Evolutionary conservation across 2,329 filamentous ascomycete genomes (phyloP).

Genomic region (Aspergillus neoniger): DNA sequence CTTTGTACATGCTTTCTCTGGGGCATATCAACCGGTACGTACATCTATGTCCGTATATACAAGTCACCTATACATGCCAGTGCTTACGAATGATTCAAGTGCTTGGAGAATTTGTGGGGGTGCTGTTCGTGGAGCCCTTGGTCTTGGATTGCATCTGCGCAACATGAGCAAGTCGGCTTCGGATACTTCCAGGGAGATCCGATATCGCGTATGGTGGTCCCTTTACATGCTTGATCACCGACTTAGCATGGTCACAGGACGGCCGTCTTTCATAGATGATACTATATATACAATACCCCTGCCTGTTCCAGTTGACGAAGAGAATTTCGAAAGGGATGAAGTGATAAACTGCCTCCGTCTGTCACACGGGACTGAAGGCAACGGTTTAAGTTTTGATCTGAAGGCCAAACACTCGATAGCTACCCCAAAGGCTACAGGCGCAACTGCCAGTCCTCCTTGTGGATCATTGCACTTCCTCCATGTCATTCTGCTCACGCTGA

Average conservation of each 20-base stretch:
- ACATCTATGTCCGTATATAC: background rate
- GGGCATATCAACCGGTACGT: conserved; percentile 48
- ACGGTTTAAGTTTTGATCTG: conserved; percentile 21
- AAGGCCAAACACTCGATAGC: conserved; percentile 21
- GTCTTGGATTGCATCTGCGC: conserved; percentile 46
- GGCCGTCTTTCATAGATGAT: conserved; percentile 46
- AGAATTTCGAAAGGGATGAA: conserved; percentile 40
- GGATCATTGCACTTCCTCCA: conserved; percentile 46
- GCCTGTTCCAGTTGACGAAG: conserved; percentile 45
- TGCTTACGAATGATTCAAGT: conserved; percentile 26
- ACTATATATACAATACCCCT: conserved; percentile 45
- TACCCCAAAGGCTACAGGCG: conserved; percentile 13
- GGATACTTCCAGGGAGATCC: conserved; percentile 45
- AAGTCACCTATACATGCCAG: background rate
- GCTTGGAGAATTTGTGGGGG: conserved; percentile 47
- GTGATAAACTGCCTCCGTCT: conserved; percentile 32
- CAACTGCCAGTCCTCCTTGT: conserved; percentile 34
- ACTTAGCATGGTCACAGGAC: conserved; percentile 47
- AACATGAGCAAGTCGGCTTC: conserved; percentile 41
- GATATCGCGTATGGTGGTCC: conserved; percentile 50
- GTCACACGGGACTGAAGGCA: conserved; percentile 23
- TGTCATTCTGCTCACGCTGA: conserved; percentile 38
- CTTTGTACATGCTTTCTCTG: conserved; percentile 44
- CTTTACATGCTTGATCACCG: conserved; percentile 47
- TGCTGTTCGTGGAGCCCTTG: conserved; percentile 43